Conservation (phyloP, 257 asterid species). For the Jaltomata sinuosa region DNA sequence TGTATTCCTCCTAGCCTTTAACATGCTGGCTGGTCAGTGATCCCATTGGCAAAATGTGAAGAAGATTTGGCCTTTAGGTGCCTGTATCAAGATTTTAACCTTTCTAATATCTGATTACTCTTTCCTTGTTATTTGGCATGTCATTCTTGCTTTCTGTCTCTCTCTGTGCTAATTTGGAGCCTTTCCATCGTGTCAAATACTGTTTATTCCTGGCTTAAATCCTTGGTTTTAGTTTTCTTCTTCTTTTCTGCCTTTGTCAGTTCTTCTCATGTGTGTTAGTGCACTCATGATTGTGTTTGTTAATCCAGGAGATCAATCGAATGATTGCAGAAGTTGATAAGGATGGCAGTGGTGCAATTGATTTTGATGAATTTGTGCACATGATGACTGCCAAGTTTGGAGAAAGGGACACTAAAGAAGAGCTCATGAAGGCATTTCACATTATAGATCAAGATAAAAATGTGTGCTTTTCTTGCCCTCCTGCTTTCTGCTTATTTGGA, state of each 20-base stretch:
- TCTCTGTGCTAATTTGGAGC: background rate
- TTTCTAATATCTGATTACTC: background rate
- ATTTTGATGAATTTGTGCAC: conserved; percentile 74
- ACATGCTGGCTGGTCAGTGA: background rate
- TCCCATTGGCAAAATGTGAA: background rate
- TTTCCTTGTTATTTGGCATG: background rate
- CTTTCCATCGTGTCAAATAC: background rate
- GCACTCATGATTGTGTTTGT: background rate
- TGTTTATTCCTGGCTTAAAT: background rate
- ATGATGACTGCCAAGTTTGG: conserved; percentile 97
- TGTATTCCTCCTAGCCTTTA: background rate
- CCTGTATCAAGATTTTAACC: background rate
- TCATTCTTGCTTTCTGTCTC: background rate
- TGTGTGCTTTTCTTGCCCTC: conserved; percentile 19
- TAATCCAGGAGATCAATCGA: conserved; percentile 58
- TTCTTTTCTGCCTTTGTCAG: background rate
- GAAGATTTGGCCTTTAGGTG: background rate
- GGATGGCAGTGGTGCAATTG: conserved; percentile 93
- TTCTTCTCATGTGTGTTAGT: background rate
- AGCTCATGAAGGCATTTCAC: conserved; percentile 84
- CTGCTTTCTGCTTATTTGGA: background rate
- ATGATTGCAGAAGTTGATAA: conserved; percentile 97
- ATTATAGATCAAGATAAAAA: conserved; percentile 90
- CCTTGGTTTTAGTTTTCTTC: background rate
- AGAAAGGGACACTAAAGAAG: conserved; percentile 87